Evolutionary conservation across 2,329 filamentous ascomycete genomes (phyloP).

Genomic region (Fusarium heterosporum): DNA sequence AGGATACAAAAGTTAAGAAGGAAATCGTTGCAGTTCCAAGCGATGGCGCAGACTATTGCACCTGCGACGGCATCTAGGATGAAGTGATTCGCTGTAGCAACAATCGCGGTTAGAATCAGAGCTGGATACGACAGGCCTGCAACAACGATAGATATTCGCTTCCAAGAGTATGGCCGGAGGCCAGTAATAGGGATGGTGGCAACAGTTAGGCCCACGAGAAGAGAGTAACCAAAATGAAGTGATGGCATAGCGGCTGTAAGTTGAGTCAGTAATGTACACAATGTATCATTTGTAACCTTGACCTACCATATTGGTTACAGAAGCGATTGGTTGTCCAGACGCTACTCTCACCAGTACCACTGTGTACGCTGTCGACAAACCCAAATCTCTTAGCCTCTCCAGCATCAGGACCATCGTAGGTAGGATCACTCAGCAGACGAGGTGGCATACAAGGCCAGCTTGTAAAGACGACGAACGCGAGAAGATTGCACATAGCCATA

Average conservation of each 20-base stretch:
- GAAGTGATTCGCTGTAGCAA: conserved; percentile 80
- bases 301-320: conserved; percentile 78
- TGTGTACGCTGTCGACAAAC: conserved; percentile 72
- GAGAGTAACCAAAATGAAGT: conserved; percentile 79
- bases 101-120: conserved; percentile 74
- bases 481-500: conserved; percentile 71
- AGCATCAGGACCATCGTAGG: conserved; percentile 66
- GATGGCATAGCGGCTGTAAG: conserved; percentile 77
- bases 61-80: conserved; percentile 78
- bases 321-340: conserved; percentile 71
- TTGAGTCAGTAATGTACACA: conserved; percentile 14
- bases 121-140: conserved; percentile 73
- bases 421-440: conserved; percentile 67
- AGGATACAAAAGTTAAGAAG: conserved; percentile 73
- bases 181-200: conserved; percentile 72
- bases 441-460: conserved; percentile 74
- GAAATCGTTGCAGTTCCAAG: conserved; percentile 67
- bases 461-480: conserved; percentile 72
- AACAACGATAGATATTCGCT: conserved; percentile 58
- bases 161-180: conserved; percentile 63
- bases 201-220: conserved; percentile 77
- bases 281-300: conserved; percentile 51
- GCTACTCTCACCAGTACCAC: conserved; percentile 64
- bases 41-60: conserved; percentile 71
- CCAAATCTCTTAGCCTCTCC: conserved; percentile 69